These are phyloP conservation scores for Hortaea sp. DNA, from an alignment of 2,329 filamentous ascomycete species.

Conservation along the genomic window DNA sequence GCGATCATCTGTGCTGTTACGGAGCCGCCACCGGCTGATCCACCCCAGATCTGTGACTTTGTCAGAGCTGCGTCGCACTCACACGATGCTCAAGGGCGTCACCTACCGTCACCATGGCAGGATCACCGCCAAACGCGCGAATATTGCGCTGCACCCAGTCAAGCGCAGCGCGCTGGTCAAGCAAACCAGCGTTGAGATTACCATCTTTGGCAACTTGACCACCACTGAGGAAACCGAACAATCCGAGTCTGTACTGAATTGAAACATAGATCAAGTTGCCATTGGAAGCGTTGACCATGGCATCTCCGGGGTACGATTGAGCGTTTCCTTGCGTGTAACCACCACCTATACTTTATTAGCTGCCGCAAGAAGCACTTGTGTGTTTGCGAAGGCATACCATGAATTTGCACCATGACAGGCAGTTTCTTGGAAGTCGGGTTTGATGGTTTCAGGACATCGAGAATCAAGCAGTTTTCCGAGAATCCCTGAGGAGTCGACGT, in stretches of 20 bases:
- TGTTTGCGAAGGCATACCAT: conserved; percentile 11
- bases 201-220: conserved; percentile 13
- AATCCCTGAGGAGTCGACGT: conserved; percentile 10
- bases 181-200: conserved; percentile 15
- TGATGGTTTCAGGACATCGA: conserved; percentile 31
- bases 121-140: conserved; percentile 18
- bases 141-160: conserved; percentile 21
- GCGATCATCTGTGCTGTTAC: conserved; percentile 10
- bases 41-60: conserved; percentile 14
- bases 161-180: conserved; percentile 20
- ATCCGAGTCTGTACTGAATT: conserved; percentile 24
- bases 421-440: conserved; percentile 20
- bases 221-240: conserved; percentile 18
- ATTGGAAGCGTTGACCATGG: conserved; percentile 21
- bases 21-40: conserved; percentile 18
- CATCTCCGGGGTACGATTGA: conserved; percentile 13
- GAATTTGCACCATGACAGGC: conserved; percentile 26
- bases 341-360: conserved; percentile 11
- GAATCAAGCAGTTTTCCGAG: conserved; percentile 32
- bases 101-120: not conserved
- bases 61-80: not conserved
- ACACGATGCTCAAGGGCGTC: conserved; percentile 7
- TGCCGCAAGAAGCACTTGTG: not conserved
- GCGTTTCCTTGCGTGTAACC: conserved; percentile 24
- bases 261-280: conserved; percentile 25